A percentile compares a stretch with the other conserved stretches of the same genome.
These are phyloP conservation scores for Ogataea minuta DNA, from an alignment of 805 yeast genomes.

Conservation along the genomic window DNA sequence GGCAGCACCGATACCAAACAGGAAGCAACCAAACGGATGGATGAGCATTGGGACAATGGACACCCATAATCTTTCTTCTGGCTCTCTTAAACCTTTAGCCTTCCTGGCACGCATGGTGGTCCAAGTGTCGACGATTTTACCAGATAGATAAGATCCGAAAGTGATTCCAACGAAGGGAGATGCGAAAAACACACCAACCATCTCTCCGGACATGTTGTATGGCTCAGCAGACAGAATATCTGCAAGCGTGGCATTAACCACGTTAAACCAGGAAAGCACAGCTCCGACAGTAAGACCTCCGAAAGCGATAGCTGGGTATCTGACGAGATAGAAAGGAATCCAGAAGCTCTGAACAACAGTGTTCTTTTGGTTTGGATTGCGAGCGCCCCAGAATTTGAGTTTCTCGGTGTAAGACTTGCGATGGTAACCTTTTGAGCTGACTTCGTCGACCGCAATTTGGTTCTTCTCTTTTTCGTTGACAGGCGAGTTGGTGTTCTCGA, in stretches of 20 bases:
- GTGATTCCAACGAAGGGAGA: conserved; percentile 35
- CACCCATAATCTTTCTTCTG: conserved; percentile 43
- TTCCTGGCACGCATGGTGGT: conserved; percentile 11
- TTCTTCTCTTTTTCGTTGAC: conserved; percentile 11
- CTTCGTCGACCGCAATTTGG: conserved; percentile 9
- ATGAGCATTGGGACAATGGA: conserved; percentile 35
- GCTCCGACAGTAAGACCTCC: conserved; percentile 44
- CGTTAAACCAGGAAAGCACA: conserved; percentile 45
- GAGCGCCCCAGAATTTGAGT: conserved; percentile 33
- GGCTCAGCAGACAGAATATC: conserved; percentile 35
- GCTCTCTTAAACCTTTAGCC: conserved; percentile 40
- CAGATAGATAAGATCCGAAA: conserved; percentile 37
- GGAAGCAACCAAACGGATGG: conserved; percentile 41
- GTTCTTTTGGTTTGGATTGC: conserved; percentile 37
- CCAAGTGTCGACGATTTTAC: conserved; percentile 30
- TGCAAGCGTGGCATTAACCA: conserved; percentile 40
- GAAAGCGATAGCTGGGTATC: conserved; percentile 42
- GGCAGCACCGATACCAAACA: conserved; percentile 40
- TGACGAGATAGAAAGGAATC: conserved; percentile 34
- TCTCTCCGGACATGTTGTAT: conserved; percentile 41
- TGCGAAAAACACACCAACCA: conserved; percentile 35
- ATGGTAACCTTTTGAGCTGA: conserved; percentile 1
- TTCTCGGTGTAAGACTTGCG: conserved; percentile 34
- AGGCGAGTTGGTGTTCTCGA: not conserved
- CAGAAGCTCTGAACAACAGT: conserved; percentile 35